phyloP scores from a whole-genome alignment of 2,329 filamentous ascomycete species.

The Xylaria multiplex region DNA sequence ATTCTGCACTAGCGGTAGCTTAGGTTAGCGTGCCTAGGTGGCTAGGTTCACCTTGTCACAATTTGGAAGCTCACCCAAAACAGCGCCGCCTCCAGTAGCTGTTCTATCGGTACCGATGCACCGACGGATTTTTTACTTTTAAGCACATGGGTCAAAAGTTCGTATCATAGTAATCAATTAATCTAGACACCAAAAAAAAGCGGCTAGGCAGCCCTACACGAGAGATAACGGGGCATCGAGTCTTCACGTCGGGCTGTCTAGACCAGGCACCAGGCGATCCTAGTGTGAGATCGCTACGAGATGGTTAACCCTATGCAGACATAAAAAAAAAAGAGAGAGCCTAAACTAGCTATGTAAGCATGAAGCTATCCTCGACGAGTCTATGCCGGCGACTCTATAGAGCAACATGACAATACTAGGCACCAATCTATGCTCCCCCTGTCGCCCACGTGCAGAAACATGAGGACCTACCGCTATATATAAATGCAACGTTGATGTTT shows the following conservation, averaged over 20 bases:
- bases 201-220: too few species aligned
- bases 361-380: too few species aligned
- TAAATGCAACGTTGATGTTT: too few species aligned
- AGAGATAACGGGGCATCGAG: too few species aligned
- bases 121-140: slow-evolving; percentile 2
- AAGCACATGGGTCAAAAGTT: neutral
- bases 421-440: neutral
- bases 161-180: slow-evolving; percentile 3
- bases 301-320: neutral
- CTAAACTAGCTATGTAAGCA: too few species aligned
- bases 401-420: too few species aligned
- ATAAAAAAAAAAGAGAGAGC: too few species aligned
- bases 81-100: slow-evolving; percentile 8
- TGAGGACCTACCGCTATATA: neutral
- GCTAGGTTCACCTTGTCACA: neutral
- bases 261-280: too few species aligned
- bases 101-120: neutral
- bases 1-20: neutral
- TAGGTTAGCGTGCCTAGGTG: slow-evolving; percentile 4
- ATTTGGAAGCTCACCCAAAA: slow-evolving; percentile 20
- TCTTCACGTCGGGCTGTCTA: too few species aligned
- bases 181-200: neutral
- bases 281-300: too few species aligned
- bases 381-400: too few species aligned
- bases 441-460: slow-evolving; percentile 20